Evolutionary conservation across 805 yeast species (phyloP).

Genomic region (Debaryomyces maramus): DNA sequence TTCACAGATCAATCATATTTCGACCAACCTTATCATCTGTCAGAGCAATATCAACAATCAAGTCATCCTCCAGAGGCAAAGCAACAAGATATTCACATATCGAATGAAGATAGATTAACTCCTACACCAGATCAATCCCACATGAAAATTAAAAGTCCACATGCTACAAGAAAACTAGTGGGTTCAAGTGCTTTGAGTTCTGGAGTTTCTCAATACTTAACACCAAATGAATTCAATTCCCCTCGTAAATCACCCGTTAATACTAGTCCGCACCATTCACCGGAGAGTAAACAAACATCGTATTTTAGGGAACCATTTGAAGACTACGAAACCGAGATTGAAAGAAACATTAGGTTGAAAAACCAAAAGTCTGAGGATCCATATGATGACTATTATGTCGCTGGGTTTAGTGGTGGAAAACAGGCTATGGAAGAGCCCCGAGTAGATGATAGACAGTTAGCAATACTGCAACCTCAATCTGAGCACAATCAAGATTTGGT

Average conservation of each 20-base stretch:
- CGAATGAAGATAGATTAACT: not conserved
- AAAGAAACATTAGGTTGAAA: conserved; percentile 5
- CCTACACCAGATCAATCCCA: not conserved
- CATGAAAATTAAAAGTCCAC: not conserved
- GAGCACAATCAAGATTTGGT: too few relatives aligned
- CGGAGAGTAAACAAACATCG: not conserved
- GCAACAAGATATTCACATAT: too few relatives aligned
- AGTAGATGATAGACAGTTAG: too few relatives aligned
- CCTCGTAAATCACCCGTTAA: not conserved
- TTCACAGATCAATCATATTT: not conserved
- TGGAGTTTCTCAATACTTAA: not conserved
- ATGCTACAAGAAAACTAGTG: not conserved
- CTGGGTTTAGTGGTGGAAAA: not conserved
- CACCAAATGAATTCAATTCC: not conserved
- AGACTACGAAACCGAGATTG: conserved; percentile 19
- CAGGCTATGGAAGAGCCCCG: too few relatives aligned
- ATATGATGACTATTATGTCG: conserved; percentile 21
- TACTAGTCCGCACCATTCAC: not conserved
- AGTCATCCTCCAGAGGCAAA: not conserved
- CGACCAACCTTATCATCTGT: not conserved
- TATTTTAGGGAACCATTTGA: conserved; percentile 25
- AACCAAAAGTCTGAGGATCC: conserved; percentile 19
- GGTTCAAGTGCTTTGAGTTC: not conserved
- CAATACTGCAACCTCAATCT: too few relatives aligned
- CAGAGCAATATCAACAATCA: not conserved